Base-by-base conservation (phyloP, 2,329 filamentous ascomycete species). In the Cladosporium sp. region DNA sequence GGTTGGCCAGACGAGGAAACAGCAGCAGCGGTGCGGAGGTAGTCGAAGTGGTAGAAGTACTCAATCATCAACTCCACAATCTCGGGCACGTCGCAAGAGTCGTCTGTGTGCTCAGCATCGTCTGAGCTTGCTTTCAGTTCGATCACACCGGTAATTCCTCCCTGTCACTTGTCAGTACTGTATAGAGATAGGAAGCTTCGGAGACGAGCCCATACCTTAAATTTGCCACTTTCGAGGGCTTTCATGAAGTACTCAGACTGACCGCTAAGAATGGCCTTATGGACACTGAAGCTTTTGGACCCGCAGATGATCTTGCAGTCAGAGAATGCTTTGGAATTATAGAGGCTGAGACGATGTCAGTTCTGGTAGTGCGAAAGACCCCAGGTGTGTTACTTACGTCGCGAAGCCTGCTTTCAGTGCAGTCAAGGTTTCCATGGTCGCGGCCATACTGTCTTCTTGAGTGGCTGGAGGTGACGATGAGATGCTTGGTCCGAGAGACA, bases 1-100 rank as follows among this genome's bases (percentile, higher is more conserved):
- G 1, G 10, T 33, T 33, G 31, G 31, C 29, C 8, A 5, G 31
- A 33, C 8, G 8, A 10, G 31, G 31, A 33, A 11, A 64, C 16
- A 78, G 71, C 2, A 37, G 12, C 12, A 16, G 35, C 12, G 1
- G 35, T 40, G 46, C 21, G 37, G 12, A 31, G 35, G 67, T 74
- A 73, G 61, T 74, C 71, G 40, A 70, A 66, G 35, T 72, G 65
- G 58, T 75, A 75, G 65, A 74, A 69, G 68, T 67, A 74, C 40
- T 75, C 49, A 21, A 74, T 66, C 71, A 75, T 73, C 18, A 65
- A 56, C 61, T 70, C 68, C 28, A 75, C 62, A 7, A 65, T 65
- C 12, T 71, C 71, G 11, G 72, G 70, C 37, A 74, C 70, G 31
- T 73, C 71, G 64, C 66, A 69, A 3, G 65, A 57, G 12, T 64